Conservation (phyloP, 768 basidiomycete species). For the Kwoniella heveanensis region DNA sequence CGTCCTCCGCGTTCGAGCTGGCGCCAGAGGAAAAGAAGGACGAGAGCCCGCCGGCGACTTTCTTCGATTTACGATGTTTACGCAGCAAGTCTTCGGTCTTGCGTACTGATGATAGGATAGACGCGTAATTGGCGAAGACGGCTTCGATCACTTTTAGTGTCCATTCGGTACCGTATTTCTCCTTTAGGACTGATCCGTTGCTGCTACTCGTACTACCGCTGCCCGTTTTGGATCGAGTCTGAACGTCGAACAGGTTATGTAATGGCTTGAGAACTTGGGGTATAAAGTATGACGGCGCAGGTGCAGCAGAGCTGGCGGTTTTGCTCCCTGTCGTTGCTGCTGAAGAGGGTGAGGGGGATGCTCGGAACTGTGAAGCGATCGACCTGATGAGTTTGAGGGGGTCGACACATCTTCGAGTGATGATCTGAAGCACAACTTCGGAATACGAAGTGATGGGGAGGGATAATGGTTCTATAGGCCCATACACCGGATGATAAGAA, state of each 20-base stretch:
- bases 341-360: constrained; percentile 59
- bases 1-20: constrained; percentile 50
- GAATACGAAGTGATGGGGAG: constrained; percentile 28
- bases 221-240: background rate
- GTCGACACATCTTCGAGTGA: constrained; percentile 81
- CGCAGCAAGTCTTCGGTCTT: constrained; percentile 89
- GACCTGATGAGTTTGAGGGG: constrained; percentile 79
- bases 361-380: constrained; percentile 86
- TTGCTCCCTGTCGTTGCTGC: no score
- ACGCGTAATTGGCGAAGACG: constrained; percentile 70
- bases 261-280: constrained; percentile 76
- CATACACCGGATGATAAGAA: background rate
- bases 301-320: background rate
- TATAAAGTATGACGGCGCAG: constrained; percentile 77
- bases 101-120: constrained; percentile 77
- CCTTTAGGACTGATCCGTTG: constrained; percentile 61
- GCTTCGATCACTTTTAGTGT: constrained; percentile 66
- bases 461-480: constrained; percentile 23
- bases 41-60: constrained; percentile 66
- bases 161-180: constrained; percentile 60
- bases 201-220: background rate
- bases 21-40: constrained; percentile 64
- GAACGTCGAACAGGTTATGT: constrained; percentile 65
- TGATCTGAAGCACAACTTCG: constrained; percentile 63
- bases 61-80: constrained; percentile 83